Conservation (phyloP, 2,329 filamentous ascomycete genomes). For the Parafenestella ontariensis region DNA sequence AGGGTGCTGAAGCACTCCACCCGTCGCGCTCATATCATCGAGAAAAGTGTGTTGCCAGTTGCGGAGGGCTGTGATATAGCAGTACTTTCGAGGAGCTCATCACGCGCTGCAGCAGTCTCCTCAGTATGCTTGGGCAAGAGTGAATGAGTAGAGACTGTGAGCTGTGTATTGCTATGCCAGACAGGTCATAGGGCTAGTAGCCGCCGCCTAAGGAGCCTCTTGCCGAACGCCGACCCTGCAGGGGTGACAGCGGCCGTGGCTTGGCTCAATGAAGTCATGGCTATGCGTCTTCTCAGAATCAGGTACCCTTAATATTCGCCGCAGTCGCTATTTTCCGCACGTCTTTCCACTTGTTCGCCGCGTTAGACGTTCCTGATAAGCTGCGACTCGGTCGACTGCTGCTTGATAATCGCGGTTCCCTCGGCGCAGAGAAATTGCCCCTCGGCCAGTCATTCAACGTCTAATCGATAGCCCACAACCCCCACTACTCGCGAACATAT, state of each 20-base stretch:
- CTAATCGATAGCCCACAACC: slow-evolving; percentile 30
- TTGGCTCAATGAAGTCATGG: slow-evolving; percentile 18
- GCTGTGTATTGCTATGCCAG: background rate
- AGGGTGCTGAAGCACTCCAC: slow-evolving; percentile 16
- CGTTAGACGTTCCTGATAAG: slow-evolving; percentile 4
- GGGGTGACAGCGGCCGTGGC: slow-evolving; percentile 13
- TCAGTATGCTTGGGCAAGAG: background rate
- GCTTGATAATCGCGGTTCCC: slow-evolving; percentile 14
- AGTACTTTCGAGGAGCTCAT: background rate
- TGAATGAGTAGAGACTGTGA: background rate
- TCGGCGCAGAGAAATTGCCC: slow-evolving; percentile 18
- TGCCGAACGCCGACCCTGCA: slow-evolving; percentile 23
- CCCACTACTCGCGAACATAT: slow-evolving; percentile 32
- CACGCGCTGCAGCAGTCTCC: background rate
- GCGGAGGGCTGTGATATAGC: background rate
- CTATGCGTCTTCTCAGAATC: background rate
- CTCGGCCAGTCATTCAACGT: slow-evolving; percentile 31
- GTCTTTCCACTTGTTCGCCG: slow-evolving; percentile 12
- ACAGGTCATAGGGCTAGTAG: slow-evolving; percentile 19
- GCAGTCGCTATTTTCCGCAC: slow-evolving; percentile 3
- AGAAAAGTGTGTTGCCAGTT: slow-evolving; percentile 1
- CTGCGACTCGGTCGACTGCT: slow-evolving; percentile 3
- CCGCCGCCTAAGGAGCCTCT: slow-evolving; percentile 14
- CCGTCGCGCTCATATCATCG: slow-evolving; percentile 34
- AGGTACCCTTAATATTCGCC: slow-evolving; percentile 20